Base-by-base conservation (phyloP, 208 protist species). In the Trypanosoma cruzi region DNA sequence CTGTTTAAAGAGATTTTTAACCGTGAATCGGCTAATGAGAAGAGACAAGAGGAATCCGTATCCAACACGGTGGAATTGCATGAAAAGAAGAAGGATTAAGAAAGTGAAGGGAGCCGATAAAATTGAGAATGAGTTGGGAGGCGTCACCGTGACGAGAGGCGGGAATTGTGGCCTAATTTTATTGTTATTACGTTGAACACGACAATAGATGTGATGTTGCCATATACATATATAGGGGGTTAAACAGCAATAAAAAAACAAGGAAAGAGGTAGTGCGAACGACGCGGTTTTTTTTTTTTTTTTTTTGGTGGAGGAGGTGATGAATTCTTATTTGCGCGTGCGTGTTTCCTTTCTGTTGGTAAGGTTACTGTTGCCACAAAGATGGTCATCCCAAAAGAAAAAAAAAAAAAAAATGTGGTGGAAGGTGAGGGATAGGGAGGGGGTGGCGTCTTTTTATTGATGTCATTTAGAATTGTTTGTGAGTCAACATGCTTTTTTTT, bases 1-100 rank as follows among this genome's bases (percentile, higher is more conserved):
- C 59, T 94, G 37, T 94, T 96, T 88, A 86, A 84, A 57, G 76
- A 94, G 34, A 53, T 93, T 63, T 93, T 93, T 65, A 82, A 71
- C 36, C 64, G 73, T 34, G 82, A 80, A n/a, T 67, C 88, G 22
- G 82, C 90, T 55, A 86, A 84, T 37, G 76, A 70, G 50, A 83
- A 73, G 22, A 74, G 82, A 48, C 66, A 85, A 64, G 31, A 77
- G 66, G 32, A 26, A 34, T 55, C 67, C 28, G 60, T 56, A 18
- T 64, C 62, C 16, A 64, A 64, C n/a, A 7, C 64, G 46, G 40
- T 22, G 50, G 22, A 64, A 29, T 46, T 22, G 14, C 22, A 60
- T 48, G 53, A 75, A 46, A 73, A 79, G 58, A 68, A 61, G 22
- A 71, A 65, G 24, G 50, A 71, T 28, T 69, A 24, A 67, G 50